phyloP scores from a whole-genome alignment of 768 basidiomycete species.

The Boletus eberwhitei region DNA sequence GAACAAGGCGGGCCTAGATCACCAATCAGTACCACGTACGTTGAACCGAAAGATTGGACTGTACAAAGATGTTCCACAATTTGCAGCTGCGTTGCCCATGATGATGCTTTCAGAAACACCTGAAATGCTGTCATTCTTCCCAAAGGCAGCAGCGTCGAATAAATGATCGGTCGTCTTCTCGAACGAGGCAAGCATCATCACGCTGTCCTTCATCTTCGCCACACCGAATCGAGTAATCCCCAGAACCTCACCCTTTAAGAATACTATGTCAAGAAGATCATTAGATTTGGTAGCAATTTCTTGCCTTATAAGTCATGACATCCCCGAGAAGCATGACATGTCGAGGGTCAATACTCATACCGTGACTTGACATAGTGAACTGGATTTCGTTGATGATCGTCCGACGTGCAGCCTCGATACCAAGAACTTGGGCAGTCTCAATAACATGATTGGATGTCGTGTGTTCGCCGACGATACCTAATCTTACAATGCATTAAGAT shows the following conservation, averaged over 20 bases:
- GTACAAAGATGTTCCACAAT: constrained; percentile 92
- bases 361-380: constrained; percentile 95
- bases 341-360: constrained; percentile 97
- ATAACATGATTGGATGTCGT: constrained; percentile 98
- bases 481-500: neutral
- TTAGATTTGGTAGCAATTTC: neutral
- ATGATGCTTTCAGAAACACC: constrained; percentile 99
- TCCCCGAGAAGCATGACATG: constrained; percentile 98
- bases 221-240: constrained; percentile 99
- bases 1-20: constrained; percentile 35
- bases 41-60: constrained; percentile 21
- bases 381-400: constrained; percentile 98
- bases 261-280: neutral
- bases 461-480: constrained; percentile 88
- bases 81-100: constrained; percentile 95
- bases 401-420: constrained; percentile 91
- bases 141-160: constrained; percentile 95
- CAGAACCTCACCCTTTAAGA: constrained; percentile 84
- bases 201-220: constrained; percentile 99
- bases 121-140: constrained; percentile 91
- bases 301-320: constrained; percentile 96
- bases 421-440: constrained; percentile 91
- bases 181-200: constrained; percentile 98
- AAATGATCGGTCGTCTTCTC: constrained; percentile 99
- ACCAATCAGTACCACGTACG: constrained; percentile 1